Evolutionary conservation across 2,329 filamentous ascomycete genomes (phyloP).

Genomic region (Sphaerulina vaccinii): DNA sequence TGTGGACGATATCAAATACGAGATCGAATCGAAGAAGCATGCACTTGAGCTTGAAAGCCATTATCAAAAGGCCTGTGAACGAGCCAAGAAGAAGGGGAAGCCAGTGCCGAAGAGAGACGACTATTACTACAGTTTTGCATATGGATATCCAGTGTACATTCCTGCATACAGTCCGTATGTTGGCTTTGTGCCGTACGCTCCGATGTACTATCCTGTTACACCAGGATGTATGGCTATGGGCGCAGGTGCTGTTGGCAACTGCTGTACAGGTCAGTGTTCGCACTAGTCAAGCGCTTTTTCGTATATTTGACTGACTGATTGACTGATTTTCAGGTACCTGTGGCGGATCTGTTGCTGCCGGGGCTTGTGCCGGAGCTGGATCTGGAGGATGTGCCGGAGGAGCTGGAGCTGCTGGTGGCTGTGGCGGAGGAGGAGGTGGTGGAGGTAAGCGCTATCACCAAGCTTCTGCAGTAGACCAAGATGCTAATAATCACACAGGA

Average conservation of each 20-base stretch:
- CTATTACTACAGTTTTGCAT: conserved; percentile 44
- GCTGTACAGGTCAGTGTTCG: no score
- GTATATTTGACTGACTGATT: no score
- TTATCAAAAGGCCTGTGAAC: conserved; percentile 50
- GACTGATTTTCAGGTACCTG: conserved; percentile 51
- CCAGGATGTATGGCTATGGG: conserved; percentile 47
- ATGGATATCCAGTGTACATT: conserved; percentile 37
- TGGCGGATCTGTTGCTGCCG: conserved; percentile 38
- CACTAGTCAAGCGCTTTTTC: no score
- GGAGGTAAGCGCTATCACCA: neutral
- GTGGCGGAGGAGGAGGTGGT: conserved; percentile 1
- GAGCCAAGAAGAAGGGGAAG: conserved; percentile 41
- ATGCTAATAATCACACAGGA: no score
- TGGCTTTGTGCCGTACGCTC: conserved; percentile 42
- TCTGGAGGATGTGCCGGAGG: conserved; percentile 20
- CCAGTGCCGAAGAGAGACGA: conserved; percentile 39
- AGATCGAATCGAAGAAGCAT: conserved; percentile 24
- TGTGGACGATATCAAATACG: conserved; percentile 26
- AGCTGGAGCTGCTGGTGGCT: conserved; percentile 11
- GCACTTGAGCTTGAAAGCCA: conserved; percentile 52
- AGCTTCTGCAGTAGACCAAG: neutral
- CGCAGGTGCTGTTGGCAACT: conserved; percentile 47
- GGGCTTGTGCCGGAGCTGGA: conserved; percentile 39
- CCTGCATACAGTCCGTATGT: conserved; percentile 40
- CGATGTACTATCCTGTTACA: conserved; percentile 44